phyloP scores from a whole-genome alignment of 768 basidiomycete species.

The Mycena chlorophos region DNA sequence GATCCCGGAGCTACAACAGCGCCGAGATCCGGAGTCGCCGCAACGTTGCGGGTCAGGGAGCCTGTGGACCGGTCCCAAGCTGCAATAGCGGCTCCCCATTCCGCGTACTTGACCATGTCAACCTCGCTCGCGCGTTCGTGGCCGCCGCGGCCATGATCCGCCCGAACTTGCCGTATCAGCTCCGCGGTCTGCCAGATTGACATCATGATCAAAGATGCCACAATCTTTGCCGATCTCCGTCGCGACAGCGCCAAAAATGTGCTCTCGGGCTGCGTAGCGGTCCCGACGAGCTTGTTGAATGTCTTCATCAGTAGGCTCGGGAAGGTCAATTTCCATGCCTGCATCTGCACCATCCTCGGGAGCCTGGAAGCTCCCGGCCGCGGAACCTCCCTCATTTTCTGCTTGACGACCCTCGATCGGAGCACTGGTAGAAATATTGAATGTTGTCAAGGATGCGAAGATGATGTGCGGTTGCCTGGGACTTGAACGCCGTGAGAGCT shows the following conservation, averaged over 20 bases:
- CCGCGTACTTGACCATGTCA: no score
- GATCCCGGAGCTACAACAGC: no score
- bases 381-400: not conserved
- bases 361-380: slow-evolving; percentile 1
- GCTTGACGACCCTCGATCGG: slow-evolving; percentile 14
- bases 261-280: not conserved
- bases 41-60: no score
- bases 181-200: not conserved
- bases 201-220: not conserved
- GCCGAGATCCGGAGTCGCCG: no score
- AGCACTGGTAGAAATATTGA: slow-evolving; percentile 36
- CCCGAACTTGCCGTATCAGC: no score
- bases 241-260: not conserved
- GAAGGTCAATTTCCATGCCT: not conserved
- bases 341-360: not conserved
- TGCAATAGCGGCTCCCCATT: no score
- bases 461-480: not conserved
- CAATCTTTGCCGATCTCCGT: not conserved
- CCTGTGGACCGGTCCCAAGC: no score
- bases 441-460: slow-evolving; percentile 26
- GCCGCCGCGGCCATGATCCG: no score
- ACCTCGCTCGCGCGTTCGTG: no score
- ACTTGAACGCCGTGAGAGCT: slow-evolving; percentile 23
- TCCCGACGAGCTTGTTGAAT: not conserved
- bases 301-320: not conserved